phyloP scores from a whole-genome alignment of 257 asterid genomes.

The Fraxinus cuspidata region DNA sequence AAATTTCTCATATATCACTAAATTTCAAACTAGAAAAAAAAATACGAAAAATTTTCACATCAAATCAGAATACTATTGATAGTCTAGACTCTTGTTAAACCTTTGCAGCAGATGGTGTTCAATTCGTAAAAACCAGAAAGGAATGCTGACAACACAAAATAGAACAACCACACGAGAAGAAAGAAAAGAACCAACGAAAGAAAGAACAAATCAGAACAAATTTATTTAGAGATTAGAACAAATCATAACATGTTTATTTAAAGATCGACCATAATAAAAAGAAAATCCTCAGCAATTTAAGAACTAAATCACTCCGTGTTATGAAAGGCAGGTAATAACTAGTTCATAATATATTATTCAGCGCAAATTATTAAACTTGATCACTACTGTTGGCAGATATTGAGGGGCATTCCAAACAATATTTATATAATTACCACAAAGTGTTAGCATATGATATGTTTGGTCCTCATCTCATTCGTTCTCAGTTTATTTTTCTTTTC shows the following conservation, averaged over 20 bases:
- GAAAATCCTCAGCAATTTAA: not conserved
- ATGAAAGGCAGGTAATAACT: not conserved
- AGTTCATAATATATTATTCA: not conserved
- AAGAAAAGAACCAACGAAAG: no score
- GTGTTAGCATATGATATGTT: not conserved
- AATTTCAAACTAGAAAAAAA: conserved; percentile 8
- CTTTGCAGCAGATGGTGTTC: not conserved
- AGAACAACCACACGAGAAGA: not conserved
- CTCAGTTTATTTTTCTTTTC: not conserved
- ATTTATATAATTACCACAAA: not conserved
- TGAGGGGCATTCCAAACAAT: not conserved
- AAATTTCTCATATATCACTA: conserved; percentile 15
- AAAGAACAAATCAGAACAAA: not conserved
- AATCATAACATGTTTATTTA: not conserved
- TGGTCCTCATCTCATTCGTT: not conserved
- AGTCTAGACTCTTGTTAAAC: not conserved
- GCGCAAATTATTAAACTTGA: not conserved
- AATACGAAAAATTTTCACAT: conserved; percentile 1
- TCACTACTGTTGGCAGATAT: not conserved
- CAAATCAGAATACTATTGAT: not conserved
- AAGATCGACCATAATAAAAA: not conserved
- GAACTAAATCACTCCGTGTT: not conserved
- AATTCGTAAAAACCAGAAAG: conserved; percentile 16
- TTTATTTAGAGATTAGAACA: not conserved
- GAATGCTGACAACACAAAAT: not conserved